phyloP scores from a whole-genome alignment of 2,329 filamentous ascomycete genomes.

The Phyllosticta citriasiana region DNA sequence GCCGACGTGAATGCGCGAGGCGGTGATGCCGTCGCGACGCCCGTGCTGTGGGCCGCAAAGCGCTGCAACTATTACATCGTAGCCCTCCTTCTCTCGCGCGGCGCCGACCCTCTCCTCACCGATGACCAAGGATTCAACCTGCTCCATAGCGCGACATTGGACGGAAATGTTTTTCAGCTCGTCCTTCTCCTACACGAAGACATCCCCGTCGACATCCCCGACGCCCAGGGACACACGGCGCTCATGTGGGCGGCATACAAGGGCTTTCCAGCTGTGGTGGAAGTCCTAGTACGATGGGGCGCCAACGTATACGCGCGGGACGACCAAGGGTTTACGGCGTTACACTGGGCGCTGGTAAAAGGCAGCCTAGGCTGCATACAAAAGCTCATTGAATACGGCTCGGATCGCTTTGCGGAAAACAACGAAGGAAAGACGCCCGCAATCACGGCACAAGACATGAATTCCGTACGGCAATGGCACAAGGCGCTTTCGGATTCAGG shows the following conservation, averaged over 20 bases:
- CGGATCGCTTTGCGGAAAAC: slow-evolving; percentile 85
- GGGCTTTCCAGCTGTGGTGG: slow-evolving; percentile 83
- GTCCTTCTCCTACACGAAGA: slow-evolving; percentile 87
- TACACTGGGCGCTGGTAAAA: slow-evolving; percentile 96
- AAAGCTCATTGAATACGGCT: slow-evolving; percentile 90
- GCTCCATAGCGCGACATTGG: slow-evolving; percentile 91
- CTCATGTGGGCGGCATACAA: slow-evolving; percentile 99
- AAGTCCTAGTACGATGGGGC: slow-evolving; percentile 87
- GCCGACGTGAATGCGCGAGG: slow-evolving; percentile 93
- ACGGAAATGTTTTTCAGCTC: slow-evolving; percentile 86
- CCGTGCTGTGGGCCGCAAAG: slow-evolving; percentile 94
- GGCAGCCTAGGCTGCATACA: slow-evolving; percentile 81
- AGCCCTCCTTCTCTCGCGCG: slow-evolving; percentile 79
- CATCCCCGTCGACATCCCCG: slow-evolving; percentile 83
- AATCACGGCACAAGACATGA: slow-evolving; percentile 80
- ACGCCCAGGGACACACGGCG: slow-evolving; percentile 83
- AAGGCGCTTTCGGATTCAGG: slow-evolving; percentile 74
- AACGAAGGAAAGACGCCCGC: slow-evolving; percentile 82
- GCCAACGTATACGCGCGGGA: slow-evolving; percentile 85
- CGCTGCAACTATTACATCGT: slow-evolving; percentile 95
- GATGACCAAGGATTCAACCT: slow-evolving; percentile 98
- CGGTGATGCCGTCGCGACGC: slow-evolving; percentile 87
- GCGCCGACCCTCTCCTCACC: slow-evolving; percentile 83
- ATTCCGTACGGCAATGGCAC: slow-evolving; percentile 72
- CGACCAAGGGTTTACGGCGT: slow-evolving; percentile 83